Percentiles rank a stretch among this genome's conserved stretches.
These are phyloP conservation scores for Saccharum hybrid DNA, from an alignment of 202 grass and related monocot genomes.

Conservation along the genomic window DNA sequence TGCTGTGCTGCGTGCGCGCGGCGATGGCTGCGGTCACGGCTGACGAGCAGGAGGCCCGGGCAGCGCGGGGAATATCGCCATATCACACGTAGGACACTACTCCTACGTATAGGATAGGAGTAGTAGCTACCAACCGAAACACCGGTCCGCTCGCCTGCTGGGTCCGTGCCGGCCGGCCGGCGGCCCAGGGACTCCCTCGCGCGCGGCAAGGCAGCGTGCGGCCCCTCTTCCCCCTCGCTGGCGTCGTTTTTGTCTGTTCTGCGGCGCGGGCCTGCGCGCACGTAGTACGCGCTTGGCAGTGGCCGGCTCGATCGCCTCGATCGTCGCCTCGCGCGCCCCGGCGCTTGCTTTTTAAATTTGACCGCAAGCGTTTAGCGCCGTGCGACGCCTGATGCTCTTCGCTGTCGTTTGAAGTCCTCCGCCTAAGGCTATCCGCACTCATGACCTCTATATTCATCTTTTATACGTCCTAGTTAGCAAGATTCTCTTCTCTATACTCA, in stretches of 20 bases:
- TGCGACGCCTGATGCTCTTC: neutral
- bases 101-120: neutral
- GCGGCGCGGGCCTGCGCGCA: conserved; percentile 30
- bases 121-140: conserved; percentile 32
- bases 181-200: no score
- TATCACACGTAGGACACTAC: neutral
- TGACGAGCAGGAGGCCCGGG: neutral
- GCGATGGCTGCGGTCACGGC: neutral
- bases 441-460: no score
- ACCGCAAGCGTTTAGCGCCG: conserved; percentile 23
- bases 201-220: no score
- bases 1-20: neutral
- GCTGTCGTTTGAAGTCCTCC: neutral
- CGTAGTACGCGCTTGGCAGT: conserved; percentile 47
- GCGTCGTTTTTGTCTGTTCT: conserved; percentile 6
- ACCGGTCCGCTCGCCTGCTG: neutral
- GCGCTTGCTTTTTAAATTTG: neutral
- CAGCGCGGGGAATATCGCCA: neutral
- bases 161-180: neutral
- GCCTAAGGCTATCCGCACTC: no score
- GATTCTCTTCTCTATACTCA: no score
- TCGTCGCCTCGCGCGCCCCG: neutral
- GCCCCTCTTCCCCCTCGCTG: neutral
- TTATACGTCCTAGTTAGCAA: no score
- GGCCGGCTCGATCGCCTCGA: neutral